Evolutionary conservation across 208 protist species (phyloP).

Genomic region (Strigomonas galati): DNA sequence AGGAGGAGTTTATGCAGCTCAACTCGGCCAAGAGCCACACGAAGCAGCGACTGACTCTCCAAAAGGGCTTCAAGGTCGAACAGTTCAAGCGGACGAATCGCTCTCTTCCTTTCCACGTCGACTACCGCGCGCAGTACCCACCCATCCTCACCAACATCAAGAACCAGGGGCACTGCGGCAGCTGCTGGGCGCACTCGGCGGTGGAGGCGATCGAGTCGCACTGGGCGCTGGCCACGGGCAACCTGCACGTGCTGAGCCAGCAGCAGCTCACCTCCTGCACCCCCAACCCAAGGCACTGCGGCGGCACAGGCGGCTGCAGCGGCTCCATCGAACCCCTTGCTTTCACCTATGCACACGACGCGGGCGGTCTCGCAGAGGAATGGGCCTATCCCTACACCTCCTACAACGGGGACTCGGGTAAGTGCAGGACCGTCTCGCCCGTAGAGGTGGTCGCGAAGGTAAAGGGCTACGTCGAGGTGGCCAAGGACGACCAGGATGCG

Average conservation of each 20-base stretch:
- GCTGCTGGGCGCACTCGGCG: slow-evolving; percentile 68
- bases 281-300: slow-evolving; percentile 49
- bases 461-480: slow-evolving; percentile 56
- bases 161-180: slow-evolving; percentile 77
- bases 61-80: too few species aligned
- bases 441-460: slow-evolving; percentile 30
- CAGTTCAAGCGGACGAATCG: too few species aligned
- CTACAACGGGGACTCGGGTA: slow-evolving; percentile 43
- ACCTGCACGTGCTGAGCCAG: slow-evolving; percentile 79
- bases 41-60: not conserved
- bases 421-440: slow-evolving; percentile 29
- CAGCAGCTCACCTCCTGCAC: slow-evolving; percentile 93
- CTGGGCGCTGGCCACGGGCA: slow-evolving; percentile 46
- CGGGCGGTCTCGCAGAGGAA: slow-evolving; percentile 58
- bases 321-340: slow-evolving; percentile 76
- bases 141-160: slow-evolving; percentile 65
- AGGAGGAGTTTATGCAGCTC: slow-evolving; percentile 35
- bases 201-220: slow-evolving; percentile 78
- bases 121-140: slow-evolving; percentile 34
- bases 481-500: slow-evolving; percentile 51
- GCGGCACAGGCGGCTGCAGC: slow-evolving; percentile 66
- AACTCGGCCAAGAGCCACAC: slow-evolving; percentile 16
- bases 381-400: slow-evolving; percentile 74
- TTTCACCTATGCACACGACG: slow-evolving; percentile 66
- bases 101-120: slow-evolving; percentile 33